Evolutionary conservation across 495 filamentous ascomycete genomes (phyloP), one percentile per base, ranked within the genome.

Genomic region (Penicillium maclennaniae): DNA sequence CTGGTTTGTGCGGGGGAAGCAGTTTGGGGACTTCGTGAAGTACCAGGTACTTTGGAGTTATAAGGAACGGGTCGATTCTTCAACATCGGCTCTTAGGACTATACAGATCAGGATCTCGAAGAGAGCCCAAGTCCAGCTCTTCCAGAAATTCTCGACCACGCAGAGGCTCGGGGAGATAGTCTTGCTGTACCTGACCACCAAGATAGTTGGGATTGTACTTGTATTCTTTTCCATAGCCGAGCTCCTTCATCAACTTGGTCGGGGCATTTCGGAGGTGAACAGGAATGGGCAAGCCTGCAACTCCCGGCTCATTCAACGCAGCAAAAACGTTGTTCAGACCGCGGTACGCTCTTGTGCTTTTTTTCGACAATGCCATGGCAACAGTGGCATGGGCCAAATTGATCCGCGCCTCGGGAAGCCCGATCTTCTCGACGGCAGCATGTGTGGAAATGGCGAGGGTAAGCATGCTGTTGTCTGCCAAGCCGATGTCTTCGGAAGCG

Each of bases 191-290:
- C 61, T 74, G 82, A n/a, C 93, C 93, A 55, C 91, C 83, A 58
- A 76, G 69, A 63, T 89, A 98, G 59, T 91, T 86, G 1, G 93
- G 93, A 61, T 95, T 95, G 68, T 98, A 98, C 64, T 98, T 98
- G 66, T 98, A 98, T 66, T 88, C 90, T 45, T 79, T 85, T 9
- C 93, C 93, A 58, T 89, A 91, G 1, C 89, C 92, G 43, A 97
- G 69, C 62, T 97, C 92, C 58, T 89, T 88, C 93, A 98, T 95
- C 59, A 97, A 61, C 60, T 83, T 80, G 7, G 93, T 97, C 2
- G 92, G 91, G 8, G 92, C 92, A 67, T 97, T 97, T 40, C 93
- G 71, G 46, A 98, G 69, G 71, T 98, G 93, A 36, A 95, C 67
- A 20, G 93, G 93, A 10, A 98, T 80, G 0, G 90, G 86, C 42